Evolutionary conservation across 257 asterid species (phyloP).

Genomic region (Solanum megistacrolobum): DNA sequence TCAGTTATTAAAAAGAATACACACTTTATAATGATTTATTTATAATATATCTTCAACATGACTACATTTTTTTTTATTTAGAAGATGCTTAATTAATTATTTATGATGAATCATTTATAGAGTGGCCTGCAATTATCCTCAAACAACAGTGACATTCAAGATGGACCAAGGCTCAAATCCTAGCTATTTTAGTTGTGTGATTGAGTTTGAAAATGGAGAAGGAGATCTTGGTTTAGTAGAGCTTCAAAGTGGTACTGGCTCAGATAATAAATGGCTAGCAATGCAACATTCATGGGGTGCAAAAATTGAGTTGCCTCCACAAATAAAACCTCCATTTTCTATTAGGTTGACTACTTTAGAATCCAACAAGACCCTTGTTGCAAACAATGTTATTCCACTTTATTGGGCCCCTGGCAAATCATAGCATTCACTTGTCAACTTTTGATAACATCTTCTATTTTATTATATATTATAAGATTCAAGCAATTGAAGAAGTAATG

Average conservation of each 20-base stretch:
- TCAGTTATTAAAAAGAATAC: not conserved
- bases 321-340: conserved; percentile 16
- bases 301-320: not conserved
- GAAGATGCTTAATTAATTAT: not conserved
- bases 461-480: not conserved
- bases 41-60: not conserved
- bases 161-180: conserved; percentile 17
- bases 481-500: not conserved
- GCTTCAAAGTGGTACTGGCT: not conserved
- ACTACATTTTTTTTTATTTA: not conserved
- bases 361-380: conserved; percentile 1
- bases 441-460: not conserved
- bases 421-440: conserved; percentile 9
- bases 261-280: conserved; percentile 1
- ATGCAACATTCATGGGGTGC: conserved; percentile 30
- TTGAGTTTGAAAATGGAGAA: conserved; percentile 25
- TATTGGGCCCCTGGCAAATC: conserved; percentile 16
- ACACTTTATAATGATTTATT: too few relatives aligned
- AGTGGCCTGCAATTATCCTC: conserved; percentile 15
- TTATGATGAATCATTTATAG: not conserved
- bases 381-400: conserved; percentile 18
- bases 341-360: conserved; percentile 18
- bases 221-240: conserved; percentile 25
- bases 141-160: conserved; percentile 3
- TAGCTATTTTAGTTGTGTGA: conserved; percentile 12